A percentile compares a stretch with the other conserved stretches of the same genome.
Evolutionary conservation across 2,329 filamentous ascomycete species (phyloP).

Genomic region (Fusarium coicis): DNA sequence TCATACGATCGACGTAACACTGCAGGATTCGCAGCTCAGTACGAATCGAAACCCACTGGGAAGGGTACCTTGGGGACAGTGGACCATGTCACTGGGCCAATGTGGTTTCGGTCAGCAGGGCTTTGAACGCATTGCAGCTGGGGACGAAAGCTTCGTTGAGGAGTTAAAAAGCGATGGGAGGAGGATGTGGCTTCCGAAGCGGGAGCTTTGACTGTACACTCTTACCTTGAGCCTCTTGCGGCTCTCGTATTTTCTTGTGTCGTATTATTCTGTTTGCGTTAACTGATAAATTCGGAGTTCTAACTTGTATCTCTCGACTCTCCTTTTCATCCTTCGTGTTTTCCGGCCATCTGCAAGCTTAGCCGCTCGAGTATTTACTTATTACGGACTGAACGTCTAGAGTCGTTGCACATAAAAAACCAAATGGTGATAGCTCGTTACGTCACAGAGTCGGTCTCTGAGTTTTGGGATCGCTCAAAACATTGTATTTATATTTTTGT

Average conservation of each 20-base stretch:
- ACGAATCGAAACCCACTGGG: background rate
- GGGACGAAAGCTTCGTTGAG: constrained; percentile 5
- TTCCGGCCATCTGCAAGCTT: background rate
- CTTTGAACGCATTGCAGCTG: background rate
- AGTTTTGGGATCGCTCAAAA: background rate
- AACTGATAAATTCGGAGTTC: constrained; percentile 38
- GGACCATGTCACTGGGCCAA: background rate
- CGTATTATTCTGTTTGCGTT: constrained; percentile 34
- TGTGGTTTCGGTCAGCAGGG: background rate
- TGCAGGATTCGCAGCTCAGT: constrained; percentile 18
- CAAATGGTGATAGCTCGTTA: background rate
- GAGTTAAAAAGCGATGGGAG: constrained; percentile 28
- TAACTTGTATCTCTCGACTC: constrained; percentile 17
- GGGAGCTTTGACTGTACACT: constrained; percentile 42
- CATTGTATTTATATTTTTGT: constrained; percentile 5
- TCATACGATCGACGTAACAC: constrained; percentile 11
- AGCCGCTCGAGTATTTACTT: background rate
- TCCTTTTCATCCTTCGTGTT: background rate
- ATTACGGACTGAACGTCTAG: background rate
- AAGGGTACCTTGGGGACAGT: background rate
- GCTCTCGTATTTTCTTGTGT: constrained; percentile 39
- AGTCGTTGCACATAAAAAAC: background rate
- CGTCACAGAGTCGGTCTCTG: too few species aligned
- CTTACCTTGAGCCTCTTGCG: constrained; percentile 31
- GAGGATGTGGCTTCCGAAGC: constrained; percentile 21